A percentile compares a stretch with the other conserved stretches of the same genome.
These are phyloP conservation scores for Mortierella sp. DNA, from an alignment of 371 early-diverging fungal genomes.

Conservation along the genomic window DNA sequence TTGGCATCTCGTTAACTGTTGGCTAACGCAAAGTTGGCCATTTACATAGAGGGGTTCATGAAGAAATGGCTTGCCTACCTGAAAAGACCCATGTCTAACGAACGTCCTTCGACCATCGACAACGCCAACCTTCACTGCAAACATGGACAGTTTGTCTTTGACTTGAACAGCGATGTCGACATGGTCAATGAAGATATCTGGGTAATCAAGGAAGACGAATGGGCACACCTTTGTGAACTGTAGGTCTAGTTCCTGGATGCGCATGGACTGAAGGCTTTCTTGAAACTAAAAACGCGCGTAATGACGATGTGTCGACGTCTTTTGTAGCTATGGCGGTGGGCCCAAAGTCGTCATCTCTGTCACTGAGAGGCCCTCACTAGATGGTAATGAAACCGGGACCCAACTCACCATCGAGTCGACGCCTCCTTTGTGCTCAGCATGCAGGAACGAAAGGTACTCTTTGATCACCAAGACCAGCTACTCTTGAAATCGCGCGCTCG, in stretches of 20 bases:
- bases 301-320: neutral
- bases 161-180: constrained; percentile 19
- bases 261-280: too few species aligned
- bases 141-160: constrained; percentile 25
- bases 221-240: constrained; percentile 28
- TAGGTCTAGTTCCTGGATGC: constrained; percentile 4
- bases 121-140: constrained; percentile 29
- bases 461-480: too few species aligned
- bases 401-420: neutral
- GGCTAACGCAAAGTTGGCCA: too few species aligned
- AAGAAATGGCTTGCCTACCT: constrained; percentile 31
- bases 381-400: neutral
- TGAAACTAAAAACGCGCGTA: neutral
- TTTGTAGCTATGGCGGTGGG: constrained; percentile 29
- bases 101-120: constrained; percentile 25
- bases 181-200: constrained; percentile 12
- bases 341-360: constrained; percentile 15
- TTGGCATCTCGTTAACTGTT: too few species aligned
- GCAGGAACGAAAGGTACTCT: constrained; percentile 24
- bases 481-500: neutral
- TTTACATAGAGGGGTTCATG: constrained; percentile 23
- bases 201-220: constrained; percentile 32
- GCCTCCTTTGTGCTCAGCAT: constrained; percentile 21
- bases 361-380: neutral
- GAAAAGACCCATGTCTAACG: constrained; percentile 20